Evolutionary conservation across 768 basidiomycete species (phyloP).

Genomic region (Rhodotorula paludigena): DNA sequence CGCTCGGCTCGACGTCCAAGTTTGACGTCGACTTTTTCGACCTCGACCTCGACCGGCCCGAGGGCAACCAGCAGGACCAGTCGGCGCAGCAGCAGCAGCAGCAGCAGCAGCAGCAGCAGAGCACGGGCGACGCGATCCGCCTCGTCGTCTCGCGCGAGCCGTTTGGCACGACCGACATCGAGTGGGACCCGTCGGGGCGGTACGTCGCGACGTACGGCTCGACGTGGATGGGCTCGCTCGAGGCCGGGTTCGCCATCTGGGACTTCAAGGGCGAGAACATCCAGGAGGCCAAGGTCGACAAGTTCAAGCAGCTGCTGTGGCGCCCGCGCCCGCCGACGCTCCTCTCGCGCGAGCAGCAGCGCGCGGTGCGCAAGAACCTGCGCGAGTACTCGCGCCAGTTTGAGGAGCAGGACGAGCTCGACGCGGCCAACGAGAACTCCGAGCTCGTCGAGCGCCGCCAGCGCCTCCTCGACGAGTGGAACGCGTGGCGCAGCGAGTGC

Average conservation of each 20-base stretch:
- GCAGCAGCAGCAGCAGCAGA: too few relatives aligned
- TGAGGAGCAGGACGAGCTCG: conserved; percentile 93
- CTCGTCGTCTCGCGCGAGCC: conserved; percentile 82
- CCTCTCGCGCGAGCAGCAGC: conserved; percentile 80
- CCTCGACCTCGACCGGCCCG: conserved; percentile 68
- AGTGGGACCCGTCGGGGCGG: conserved; percentile 96
- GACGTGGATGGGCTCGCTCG: conserved; percentile 91
- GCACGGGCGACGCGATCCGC: conserved; percentile 73
- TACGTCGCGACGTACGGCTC: conserved; percentile 89
- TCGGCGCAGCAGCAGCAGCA: too few relatives aligned
- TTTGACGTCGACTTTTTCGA: conserved; percentile 99
- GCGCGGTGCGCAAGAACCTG: conserved; percentile 76
- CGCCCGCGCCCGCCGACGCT: conserved; percentile 87
- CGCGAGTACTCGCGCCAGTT: conserved; percentile 85
- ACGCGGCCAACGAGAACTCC: conserved; percentile 88
- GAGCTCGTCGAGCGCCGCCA: conserved; percentile 85
- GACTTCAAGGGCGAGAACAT: conserved; percentile 93
- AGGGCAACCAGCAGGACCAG: conserved; percentile 47
- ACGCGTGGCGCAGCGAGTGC: conserved; percentile 81
- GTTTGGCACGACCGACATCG: conserved; percentile 93
- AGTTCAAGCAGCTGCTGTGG: conserved; percentile 99
- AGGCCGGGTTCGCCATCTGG: conserved; percentile 94
- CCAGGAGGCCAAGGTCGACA: conserved; percentile 76
- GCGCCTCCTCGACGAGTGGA: conserved; percentile 96
- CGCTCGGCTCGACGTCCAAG: conserved; percentile 88